Evolutionary conservation across 1,284 basidiomycete species (phyloP).

Genomic region (Moesziomyces globuligerus): DNA sequence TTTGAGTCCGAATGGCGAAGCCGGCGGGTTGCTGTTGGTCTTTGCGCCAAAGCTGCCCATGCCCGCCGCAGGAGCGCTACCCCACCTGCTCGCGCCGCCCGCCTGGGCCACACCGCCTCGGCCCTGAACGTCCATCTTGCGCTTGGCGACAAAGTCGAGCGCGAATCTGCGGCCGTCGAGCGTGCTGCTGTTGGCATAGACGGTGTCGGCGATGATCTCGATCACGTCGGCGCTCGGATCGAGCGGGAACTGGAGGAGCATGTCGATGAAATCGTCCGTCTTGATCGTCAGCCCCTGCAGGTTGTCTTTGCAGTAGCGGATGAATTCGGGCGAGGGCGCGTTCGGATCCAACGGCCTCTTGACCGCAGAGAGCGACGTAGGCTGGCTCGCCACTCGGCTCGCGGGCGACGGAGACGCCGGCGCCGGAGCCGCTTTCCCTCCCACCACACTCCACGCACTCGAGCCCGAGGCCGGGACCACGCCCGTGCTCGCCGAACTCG

Average conservation of each 20-base stretch:
- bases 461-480: too few species aligned
- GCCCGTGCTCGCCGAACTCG: conserved; percentile 7
- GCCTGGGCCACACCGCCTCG: conserved; percentile 16
- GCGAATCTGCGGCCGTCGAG: conserved; percentile 95
- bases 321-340: conserved; percentile 84
- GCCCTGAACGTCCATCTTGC: conserved; percentile 72
- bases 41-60: conserved; percentile 19
- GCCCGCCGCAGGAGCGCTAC: conserved; percentile 1
- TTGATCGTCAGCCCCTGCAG: conserved; percentile 80
- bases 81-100: conserved; percentile 15
- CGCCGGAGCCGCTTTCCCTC: conserved; percentile 25
- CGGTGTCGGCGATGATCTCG: conserved; percentile 66
- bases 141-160: conserved; percentile 84
- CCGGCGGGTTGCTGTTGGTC: background rate
- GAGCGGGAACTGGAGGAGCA: conserved; percentile 68
- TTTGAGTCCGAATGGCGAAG: conserved; percentile 6
- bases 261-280: conserved; percentile 67
- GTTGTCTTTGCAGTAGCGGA: conserved; percentile 88
- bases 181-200: conserved; percentile 92
- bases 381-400: conserved; percentile 35
- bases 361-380: conserved; percentile 12
- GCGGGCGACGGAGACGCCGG: conserved; percentile 52
- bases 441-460: conserved; percentile 33
- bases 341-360: conserved; percentile 71
- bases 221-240: conserved; percentile 65